Percentiles rank a stretch among this genome's conserved stretches.
phyloP scores from a whole-genome alignment of 2,329 filamentous ascomycete genomes.

The Cadophora sp. region DNA sequence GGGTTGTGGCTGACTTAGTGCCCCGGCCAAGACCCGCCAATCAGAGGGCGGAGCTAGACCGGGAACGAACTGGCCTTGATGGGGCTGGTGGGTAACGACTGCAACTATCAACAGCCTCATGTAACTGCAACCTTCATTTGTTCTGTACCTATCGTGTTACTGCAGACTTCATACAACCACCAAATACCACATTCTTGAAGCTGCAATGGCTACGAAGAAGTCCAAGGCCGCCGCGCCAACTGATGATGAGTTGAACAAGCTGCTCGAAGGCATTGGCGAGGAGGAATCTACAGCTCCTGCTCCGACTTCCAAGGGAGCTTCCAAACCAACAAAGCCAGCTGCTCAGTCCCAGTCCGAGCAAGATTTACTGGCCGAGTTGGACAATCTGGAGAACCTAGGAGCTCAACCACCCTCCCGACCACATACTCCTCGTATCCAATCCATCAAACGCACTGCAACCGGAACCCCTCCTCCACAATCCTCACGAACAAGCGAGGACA shows the following conservation, averaged over 20 bases:
- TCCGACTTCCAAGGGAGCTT: slow-evolving; percentile 47
- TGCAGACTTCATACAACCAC: slow-evolving; percentile 13
- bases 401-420: slow-evolving; percentile 75
- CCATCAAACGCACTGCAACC: slow-evolving; percentile 57
- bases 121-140: neutral
- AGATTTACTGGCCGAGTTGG: slow-evolving; percentile 87
- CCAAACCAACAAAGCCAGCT: slow-evolving; percentile 44
- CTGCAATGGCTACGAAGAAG: slow-evolving; percentile 65
- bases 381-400: slow-evolving; percentile 80
- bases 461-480: slow-evolving; percentile 56
- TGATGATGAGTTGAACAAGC: slow-evolving; percentile 69
- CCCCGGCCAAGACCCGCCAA: slow-evolving; percentile 15
- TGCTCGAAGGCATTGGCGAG: slow-evolving; percentile 67
- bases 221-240: slow-evolving; percentile 58
- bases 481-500: slow-evolving; percentile 70
- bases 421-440: slow-evolving; percentile 77
- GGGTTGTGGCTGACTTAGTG: slow-evolving; percentile 12
- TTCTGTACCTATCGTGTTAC: neutral
- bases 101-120: slow-evolving; percentile 7
- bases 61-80: slow-evolving; percentile 14
- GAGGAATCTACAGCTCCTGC: slow-evolving; percentile 56
- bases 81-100: slow-evolving; percentile 4
- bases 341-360: slow-evolving; percentile 53
- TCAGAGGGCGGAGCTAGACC: slow-evolving; percentile 20
- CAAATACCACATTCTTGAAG: neutral